Evolutionary conservation across 768 basidiomycete species (phyloP).

Genomic region (Tulasnella sp.): DNA sequence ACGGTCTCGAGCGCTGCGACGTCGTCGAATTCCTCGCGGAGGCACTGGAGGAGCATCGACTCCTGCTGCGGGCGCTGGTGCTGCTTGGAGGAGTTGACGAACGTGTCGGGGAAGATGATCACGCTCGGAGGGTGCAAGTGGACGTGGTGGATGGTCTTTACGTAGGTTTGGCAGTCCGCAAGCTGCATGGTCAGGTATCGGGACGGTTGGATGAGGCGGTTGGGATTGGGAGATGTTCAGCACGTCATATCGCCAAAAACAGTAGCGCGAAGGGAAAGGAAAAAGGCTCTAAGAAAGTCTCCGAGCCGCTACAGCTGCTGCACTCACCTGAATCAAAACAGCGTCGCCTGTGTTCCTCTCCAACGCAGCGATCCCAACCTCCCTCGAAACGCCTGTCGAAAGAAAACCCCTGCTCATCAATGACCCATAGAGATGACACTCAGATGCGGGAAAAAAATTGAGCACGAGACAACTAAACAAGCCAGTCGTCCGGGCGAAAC

Average conservation of each 20-base stretch:
- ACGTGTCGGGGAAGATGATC: conserved; percentile 71
- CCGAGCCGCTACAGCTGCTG: background rate
- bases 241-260: background rate
- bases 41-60: conserved; percentile 58
- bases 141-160: conserved; percentile 81
- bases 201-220: background rate
- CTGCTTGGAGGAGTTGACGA: background rate
- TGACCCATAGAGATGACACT: background rate
- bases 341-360: conserved; percentile 67
- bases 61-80: background rate
- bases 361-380: conserved; percentile 82
- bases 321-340: conserved; percentile 61
- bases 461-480: background rate
- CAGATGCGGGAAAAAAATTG: no score
- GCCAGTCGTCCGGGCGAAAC: background rate
- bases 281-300: background rate
- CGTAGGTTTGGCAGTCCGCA: conserved; percentile 78
- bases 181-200: conserved; percentile 35
- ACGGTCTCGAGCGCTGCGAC: conserved; percentile 53
- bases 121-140: conserved; percentile 59
- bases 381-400: conserved; percentile 45
- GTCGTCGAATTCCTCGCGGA: conserved; percentile 62
- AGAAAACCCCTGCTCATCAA: background rate
- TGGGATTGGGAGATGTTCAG: background rate
- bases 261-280: background rate